Percentiles rank a stretch among this genome's conserved stretches.
These are phyloP conservation scores for Ustilago bromivora DNA, from an alignment of 1,284 basidiomycete genomes.

Conservation along the genomic window DNA sequence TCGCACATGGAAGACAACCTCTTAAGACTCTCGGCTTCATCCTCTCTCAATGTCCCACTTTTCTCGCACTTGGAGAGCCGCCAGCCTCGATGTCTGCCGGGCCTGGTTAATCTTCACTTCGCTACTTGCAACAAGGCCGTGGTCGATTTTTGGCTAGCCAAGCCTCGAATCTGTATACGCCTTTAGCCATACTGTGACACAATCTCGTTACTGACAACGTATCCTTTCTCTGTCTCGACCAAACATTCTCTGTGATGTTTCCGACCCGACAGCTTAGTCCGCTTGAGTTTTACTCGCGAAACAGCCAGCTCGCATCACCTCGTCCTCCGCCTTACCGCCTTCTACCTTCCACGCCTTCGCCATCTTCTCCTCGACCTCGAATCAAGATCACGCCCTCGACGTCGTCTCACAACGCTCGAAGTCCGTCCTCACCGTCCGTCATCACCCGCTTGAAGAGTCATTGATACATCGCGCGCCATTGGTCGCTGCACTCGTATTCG, in stretches of 20 bases:
- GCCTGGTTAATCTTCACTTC: neutral
- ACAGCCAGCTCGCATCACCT: slow-evolving; percentile 53
- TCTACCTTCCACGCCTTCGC: slow-evolving; percentile 12
- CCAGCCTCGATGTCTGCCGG: too few species aligned
- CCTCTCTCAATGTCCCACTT: too few species aligned
- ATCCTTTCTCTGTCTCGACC: neutral
- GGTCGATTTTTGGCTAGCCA: neutral
- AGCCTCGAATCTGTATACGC: neutral
- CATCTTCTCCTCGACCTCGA: slow-evolving; percentile 1
- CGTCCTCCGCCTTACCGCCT: slow-evolving; percentile 28
- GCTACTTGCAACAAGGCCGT: neutral
- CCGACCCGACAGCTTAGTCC: slow-evolving; percentile 59
- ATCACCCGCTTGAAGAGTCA: neutral
- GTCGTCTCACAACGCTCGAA: neutral
- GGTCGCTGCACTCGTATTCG: slow-evolving; percentile 47
- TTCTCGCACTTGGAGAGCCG: too few species aligned
- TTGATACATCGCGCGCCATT: slow-evolving; percentile 48
- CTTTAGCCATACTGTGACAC: neutral
- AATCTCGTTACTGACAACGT: slow-evolving; percentile 12
- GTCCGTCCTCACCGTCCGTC: neutral
- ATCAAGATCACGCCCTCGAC: neutral
- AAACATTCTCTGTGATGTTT: slow-evolving; percentile 2
- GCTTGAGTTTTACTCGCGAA: slow-evolving; percentile 67
- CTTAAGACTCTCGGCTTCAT: too few species aligned
- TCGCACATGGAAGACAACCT: too few species aligned